Evolutionary conservation across 2,329 filamentous ascomycete species (phyloP).

Genomic region (Madurella fahalii): DNA sequence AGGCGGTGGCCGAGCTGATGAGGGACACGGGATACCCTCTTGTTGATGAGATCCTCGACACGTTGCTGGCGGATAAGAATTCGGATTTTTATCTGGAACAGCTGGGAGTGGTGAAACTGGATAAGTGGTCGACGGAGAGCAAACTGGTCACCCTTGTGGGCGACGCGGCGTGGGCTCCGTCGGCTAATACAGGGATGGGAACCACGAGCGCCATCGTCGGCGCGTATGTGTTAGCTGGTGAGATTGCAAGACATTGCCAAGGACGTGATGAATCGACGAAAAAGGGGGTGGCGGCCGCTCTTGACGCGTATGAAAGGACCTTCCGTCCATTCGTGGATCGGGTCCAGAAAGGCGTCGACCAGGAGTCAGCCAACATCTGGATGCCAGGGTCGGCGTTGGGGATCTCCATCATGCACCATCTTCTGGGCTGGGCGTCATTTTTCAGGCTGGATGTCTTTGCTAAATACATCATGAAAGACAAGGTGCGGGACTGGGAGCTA

Average conservation of each 20-base stretch:
- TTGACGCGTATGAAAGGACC: conserved; percentile 40
- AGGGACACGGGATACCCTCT: conserved; percentile 40
- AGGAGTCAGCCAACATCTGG: too few relatives aligned
- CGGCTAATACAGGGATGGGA: conserved; percentile 48
- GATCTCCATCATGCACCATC: too few relatives aligned
- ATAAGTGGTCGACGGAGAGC: conserved; percentile 33
- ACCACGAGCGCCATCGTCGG: conserved; percentile 46
- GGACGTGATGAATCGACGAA: background rate
- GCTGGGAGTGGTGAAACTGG: conserved; percentile 42
- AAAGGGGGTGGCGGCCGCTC: conserved; percentile 25
- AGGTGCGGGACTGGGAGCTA: too few relatives aligned
- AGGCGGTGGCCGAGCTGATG: conserved; percentile 36
- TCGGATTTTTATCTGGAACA: conserved; percentile 44
- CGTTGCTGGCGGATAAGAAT: conserved; percentile 34
- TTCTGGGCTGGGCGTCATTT: too few relatives aligned
- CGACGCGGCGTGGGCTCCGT: conserved; percentile 50
- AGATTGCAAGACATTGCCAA: conserved; percentile 27
- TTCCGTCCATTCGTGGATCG: conserved; percentile 43
- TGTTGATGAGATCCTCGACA: conserved; percentile 28
- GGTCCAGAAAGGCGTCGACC: conserved; percentile 32
- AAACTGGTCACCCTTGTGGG: conserved; percentile 49
- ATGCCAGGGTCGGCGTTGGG: too few relatives aligned
- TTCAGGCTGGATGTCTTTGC: background rate
- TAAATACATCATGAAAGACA: too few relatives aligned
- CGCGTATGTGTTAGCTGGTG: conserved; percentile 55